Evolutionary conservation across 345 rosid species (phyloP), one percentile per base, ranked within the genome.

Genomic region (Gossypium arboreum): DNA sequence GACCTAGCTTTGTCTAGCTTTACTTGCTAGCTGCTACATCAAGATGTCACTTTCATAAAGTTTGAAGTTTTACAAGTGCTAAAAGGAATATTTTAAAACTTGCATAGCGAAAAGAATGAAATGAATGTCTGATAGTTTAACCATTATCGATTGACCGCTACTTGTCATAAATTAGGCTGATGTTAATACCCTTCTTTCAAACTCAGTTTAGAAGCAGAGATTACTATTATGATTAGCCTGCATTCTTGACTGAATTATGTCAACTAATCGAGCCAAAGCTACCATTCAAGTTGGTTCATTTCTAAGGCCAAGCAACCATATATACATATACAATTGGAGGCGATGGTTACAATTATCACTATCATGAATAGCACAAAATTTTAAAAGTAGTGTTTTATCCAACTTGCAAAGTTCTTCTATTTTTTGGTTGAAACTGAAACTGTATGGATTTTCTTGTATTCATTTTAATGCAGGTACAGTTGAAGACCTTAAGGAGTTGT

Each of bases 401-500:
- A 50, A 15, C 72, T 43, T 68, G 39, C 58, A 58, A 66, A 44
- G 75, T 27, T 63, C 44, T 7, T 72, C 22, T 71, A 22, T 68
- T 79, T 50, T 62, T 44, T 20, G 51, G 50, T 18, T 74, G 55
- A 55, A 69, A 25, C 44, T 67, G n/a, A 27, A 43, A 44, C 68
- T 34, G 25, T 51, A 45, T 54, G 68, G 76, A 72, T 66, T 51
- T 71, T 75, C 62, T 16, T 27, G 22, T 45, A 66, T 52, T 3
- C 29, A 65, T 71, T 69, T 20, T 22, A 72, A 45, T 59, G 74
- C 86, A 87, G 89, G 78, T 78, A 79, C 62, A 72, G 54, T 75
- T 29, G 73, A 84, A 41, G 91, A 89, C 81, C 79, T 86, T 11
- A 59, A 88, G 73, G 97, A 88, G 56, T 77, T 92, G 73, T 82